Evolutionary conservation across 208 protist genomes (phyloP).

Genomic region (Phytomonas sp.): DNA sequence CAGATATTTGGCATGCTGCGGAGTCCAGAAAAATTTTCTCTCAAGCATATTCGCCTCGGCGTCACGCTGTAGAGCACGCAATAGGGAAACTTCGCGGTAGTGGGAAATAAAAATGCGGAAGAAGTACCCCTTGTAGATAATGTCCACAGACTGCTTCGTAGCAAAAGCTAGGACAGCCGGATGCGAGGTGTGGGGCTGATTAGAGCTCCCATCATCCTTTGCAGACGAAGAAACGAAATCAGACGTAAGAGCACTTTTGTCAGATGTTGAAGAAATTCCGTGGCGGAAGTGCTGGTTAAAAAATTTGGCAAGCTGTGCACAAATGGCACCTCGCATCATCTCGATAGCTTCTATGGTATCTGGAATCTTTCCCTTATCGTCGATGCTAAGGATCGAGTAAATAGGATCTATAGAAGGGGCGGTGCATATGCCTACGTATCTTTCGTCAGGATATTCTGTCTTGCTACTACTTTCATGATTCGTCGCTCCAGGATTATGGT

Average conservation of each 20-base stretch:
- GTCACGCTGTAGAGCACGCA: conserved; percentile 62
- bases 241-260: neutral
- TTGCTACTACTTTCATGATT: neutral
- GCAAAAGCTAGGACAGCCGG: conserved; percentile 14
- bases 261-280: neutral
- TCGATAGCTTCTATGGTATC: conserved; percentile 78
- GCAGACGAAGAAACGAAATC: neutral
- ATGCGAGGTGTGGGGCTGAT: neutral
- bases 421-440: conserved; percentile 46
- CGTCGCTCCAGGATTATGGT: neutral
- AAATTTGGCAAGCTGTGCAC: conserved; percentile 72
- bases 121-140: conserved; percentile 73
- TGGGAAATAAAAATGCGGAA: conserved; percentile 84
- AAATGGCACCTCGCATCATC: conserved; percentile 81
- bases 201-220: neutral
- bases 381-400: conserved; percentile 72
- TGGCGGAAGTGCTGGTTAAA: conserved; percentile 38
- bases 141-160: conserved; percentile 65
- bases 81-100: conserved; percentile 80
- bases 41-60: conserved; percentile 64
- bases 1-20: conserved; percentile 78
- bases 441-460: conserved; percentile 25
- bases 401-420: conserved; percentile 65
- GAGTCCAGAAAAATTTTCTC: conserved; percentile 78
- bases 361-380: conserved; percentile 77